Percentiles rank a stretch among this genome's conserved stretches.
Conservation (phyloP, 1,139 yeast species). For the Candida mesenterica region DNA sequence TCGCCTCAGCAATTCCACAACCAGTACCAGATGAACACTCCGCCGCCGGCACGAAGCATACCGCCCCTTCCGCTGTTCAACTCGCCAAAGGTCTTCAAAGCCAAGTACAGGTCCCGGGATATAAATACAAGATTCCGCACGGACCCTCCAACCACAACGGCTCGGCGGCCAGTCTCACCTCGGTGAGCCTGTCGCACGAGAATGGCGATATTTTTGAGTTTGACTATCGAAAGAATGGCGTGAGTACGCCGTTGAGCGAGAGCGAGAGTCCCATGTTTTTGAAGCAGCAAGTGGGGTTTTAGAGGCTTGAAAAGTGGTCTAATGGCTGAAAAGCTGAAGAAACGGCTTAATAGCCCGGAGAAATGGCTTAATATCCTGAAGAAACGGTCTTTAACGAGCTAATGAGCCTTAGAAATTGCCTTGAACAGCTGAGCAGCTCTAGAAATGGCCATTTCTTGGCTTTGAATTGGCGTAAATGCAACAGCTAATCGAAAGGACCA, state of each 20-base stretch:
- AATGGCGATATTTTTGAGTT: constrained; percentile 29
- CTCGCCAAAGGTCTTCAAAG: constrained; percentile 1
- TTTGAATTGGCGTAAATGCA: no score
- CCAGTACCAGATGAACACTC: constrained; percentile 11
- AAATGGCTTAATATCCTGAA: no score
- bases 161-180: constrained; percentile 31
- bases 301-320: no score
- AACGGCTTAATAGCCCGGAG: no score
- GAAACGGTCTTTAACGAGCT: no score
- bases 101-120: neutral
- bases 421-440: no score
- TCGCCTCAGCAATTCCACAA: constrained; percentile 1
- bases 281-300: constrained; percentile 6
- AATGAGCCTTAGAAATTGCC: no score
- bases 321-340: no score
- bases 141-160: constrained; percentile 13
- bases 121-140: neutral
- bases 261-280: constrained; percentile 28
- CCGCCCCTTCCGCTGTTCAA: constrained; percentile 7
- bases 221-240: constrained; percentile 25
- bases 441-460: no score
- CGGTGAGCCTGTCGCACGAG: constrained; percentile 24
- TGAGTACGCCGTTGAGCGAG: constrained; percentile 35
- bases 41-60: constrained; percentile 10
- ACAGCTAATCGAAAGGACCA: no score